Percentiles rank a stretch among this genome's conserved stretches.
Conservation (phyloP, 495 filamentous ascomycete genomes). For the Schizothecium vesticola region DNA sequence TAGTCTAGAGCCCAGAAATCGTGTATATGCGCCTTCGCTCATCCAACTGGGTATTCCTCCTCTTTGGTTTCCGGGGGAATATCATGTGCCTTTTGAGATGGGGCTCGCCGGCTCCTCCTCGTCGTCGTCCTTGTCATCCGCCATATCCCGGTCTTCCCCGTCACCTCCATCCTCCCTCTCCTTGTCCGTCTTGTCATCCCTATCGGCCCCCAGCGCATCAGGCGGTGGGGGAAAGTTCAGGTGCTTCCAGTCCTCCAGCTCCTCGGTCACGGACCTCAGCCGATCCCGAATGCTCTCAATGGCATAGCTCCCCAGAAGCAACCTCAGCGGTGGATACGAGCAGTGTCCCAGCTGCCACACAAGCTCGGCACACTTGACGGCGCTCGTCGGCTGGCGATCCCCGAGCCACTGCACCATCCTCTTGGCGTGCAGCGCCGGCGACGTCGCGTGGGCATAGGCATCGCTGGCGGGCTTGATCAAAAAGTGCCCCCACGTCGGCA, state of each 20-base stretch:
- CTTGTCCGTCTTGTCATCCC: conserved; percentile 20
- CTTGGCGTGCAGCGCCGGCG: conserved; percentile 82
- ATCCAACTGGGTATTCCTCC: background rate
- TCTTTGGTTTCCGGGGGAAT: background rate
- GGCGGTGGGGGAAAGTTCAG: conserved; percentile 54
- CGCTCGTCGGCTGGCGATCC: conserved; percentile 85
- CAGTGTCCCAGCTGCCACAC: conserved; percentile 97
- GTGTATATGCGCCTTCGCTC: background rate
- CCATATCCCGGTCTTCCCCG: conserved; percentile 23
- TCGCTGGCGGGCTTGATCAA: conserved; percentile 78
- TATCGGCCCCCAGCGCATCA: conserved; percentile 20
- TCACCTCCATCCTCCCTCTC: conserved; percentile 29
- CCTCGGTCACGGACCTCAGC: conserved; percentile 83
- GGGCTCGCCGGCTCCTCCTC: conserved; percentile 17
- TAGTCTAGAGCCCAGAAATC: background rate
- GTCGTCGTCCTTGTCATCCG: conserved; percentile 25
- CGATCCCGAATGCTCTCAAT: conserved; percentile 92
- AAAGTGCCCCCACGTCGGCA: conserved; percentile 86
- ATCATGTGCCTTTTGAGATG: conserved; percentile 5
- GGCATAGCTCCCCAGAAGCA: conserved; percentile 86
- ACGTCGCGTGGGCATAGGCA: conserved; percentile 68
- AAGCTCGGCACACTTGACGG: conserved; percentile 89
- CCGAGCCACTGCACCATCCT: conserved; percentile 95
- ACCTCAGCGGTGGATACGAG: conserved; percentile 75
- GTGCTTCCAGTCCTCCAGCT: conserved; percentile 89